Evolutionary conservation across 768 basidiomycete species (phyloP).

Genomic region (Clitopilus hobsonii): DNA sequence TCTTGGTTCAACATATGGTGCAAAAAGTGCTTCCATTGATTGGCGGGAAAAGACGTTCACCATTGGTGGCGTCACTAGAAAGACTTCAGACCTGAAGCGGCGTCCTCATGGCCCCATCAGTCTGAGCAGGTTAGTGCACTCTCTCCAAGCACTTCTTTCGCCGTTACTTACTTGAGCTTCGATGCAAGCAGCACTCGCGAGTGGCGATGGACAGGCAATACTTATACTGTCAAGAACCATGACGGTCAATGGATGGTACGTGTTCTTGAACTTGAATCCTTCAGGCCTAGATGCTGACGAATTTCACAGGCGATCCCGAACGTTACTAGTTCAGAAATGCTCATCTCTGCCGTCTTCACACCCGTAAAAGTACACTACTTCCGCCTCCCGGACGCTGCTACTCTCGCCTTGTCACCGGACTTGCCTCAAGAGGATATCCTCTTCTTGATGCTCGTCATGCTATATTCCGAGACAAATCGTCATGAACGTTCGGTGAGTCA

Average conservation of each 20-base stretch:
- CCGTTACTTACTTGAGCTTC: not conserved
- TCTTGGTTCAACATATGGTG: not conserved
- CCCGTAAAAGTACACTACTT: slow-evolving; percentile 4
- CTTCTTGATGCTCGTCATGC: slow-evolving; percentile 10
- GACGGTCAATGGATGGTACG: slow-evolving; percentile 7
- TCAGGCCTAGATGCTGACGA: not conserved
- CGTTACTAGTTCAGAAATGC: not conserved
- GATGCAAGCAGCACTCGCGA: slow-evolving; percentile 6
- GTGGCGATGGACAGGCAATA: slow-evolving; percentile 9
- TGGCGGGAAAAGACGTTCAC: slow-evolving; percentile 7
- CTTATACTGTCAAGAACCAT: slow-evolving; percentile 6
- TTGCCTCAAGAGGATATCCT: slow-evolving; percentile 6
- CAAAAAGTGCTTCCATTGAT: slow-evolving; percentile 5
- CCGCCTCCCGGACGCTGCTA: slow-evolving; percentile 5
- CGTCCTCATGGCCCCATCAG: not conserved
- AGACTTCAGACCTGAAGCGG: slow-evolving; percentile 4
- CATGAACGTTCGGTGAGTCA: slow-evolving; percentile 4
- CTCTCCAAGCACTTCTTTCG: not conserved
- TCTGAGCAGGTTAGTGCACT: not conserved
- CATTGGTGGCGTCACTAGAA: slow-evolving; percentile 4
- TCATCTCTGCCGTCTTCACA: slow-evolving; percentile 4
- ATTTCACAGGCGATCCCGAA: slow-evolving; percentile 1
- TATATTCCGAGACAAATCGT: slow-evolving; percentile 12
- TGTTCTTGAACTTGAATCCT: not conserved
- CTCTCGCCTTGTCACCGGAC: slow-evolving; percentile 5